These are phyloP conservation scores for Trichoderma asperellum DNA, from an alignment of 2,329 filamentous ascomycete genomes.

Conservation along the genomic window DNA sequence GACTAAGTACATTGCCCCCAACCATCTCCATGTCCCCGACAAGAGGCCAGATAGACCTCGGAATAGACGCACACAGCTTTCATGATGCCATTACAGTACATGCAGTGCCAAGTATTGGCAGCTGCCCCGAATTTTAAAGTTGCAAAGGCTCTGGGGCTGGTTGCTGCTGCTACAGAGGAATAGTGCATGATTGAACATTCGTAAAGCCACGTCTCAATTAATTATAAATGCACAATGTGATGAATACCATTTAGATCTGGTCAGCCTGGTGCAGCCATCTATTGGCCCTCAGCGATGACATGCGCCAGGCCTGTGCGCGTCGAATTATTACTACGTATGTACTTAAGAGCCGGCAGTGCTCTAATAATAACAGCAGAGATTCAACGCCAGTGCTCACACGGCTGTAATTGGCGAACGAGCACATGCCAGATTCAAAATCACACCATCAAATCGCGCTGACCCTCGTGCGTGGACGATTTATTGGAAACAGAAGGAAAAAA, in stretches of 20 bases:
- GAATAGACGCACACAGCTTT: not conserved
- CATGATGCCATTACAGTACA: not conserved
- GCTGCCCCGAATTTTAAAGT: not conserved
- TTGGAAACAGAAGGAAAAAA: not conserved
- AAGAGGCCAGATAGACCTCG: conserved; percentile 24
- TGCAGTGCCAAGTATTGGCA: not conserved
- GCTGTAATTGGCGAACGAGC: not conserved
- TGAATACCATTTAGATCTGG: not conserved
- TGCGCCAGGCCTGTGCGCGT: not conserved
- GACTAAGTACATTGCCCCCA: conserved; percentile 10
- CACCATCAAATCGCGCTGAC: not conserved
- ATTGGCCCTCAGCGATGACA: conserved; percentile 14
- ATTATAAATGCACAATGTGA: not conserved
- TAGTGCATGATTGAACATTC: not conserved
- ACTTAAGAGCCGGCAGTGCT: not conserved
- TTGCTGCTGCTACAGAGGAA: not conserved
- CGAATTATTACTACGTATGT: not conserved
- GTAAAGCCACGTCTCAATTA: not conserved
- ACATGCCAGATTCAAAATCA: not conserved
- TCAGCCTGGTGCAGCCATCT: not conserved
- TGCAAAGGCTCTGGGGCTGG: not conserved
- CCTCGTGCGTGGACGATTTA: not conserved
- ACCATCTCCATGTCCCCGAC: conserved; percentile 27
- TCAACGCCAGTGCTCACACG: not conserved
- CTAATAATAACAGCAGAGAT: not conserved